Evolutionary conservation across 1,139 yeast genomes (phyloP).

Genomic region (Kodamaea suecica): DNA sequence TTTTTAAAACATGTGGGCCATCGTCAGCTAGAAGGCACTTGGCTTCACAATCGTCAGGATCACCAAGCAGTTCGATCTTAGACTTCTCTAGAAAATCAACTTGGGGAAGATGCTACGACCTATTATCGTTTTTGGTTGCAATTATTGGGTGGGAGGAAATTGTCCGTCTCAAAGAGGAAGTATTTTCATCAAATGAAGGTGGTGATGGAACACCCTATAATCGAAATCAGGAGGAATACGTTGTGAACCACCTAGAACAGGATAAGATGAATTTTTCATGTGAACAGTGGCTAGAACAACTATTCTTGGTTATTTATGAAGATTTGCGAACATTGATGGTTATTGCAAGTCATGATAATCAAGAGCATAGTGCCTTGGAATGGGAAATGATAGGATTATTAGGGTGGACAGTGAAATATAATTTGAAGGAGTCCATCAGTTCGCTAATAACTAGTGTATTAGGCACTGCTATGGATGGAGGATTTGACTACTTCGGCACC

Average conservation of each 20-base stretch:
- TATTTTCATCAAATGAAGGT: slow-evolving; percentile 14
- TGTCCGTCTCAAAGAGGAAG: slow-evolving; percentile 23
- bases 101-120: slow-evolving; percentile 45
- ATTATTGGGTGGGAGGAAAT: slow-evolving; percentile 41
- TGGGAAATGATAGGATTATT: slow-evolving; percentile 44
- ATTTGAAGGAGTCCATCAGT: slow-evolving; percentile 37
- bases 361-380: slow-evolving; percentile 40
- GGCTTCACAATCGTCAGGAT: slow-evolving; percentile 35
- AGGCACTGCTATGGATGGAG: slow-evolving; percentile 32
- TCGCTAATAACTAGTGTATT: slow-evolving; percentile 40
- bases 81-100: slow-evolving; percentile 37
- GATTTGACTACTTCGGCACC: slow-evolving; percentile 40
- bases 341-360: slow-evolving; percentile 22
- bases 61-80: slow-evolving; percentile 26
- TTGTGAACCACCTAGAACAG: slow-evolving; percentile 18
- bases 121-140: slow-evolving; percentile 37
- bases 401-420: slow-evolving; percentile 43
- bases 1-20: slow-evolving; percentile 32
- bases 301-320: slow-evolving; percentile 37
- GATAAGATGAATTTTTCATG: slow-evolving; percentile 17
- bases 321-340: slow-evolving; percentile 35
- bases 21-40: slow-evolving; percentile 25
- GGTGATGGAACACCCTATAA: background rate
- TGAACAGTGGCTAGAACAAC: slow-evolving; percentile 41
- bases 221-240: slow-evolving; percentile 13